Evolutionary conservation across 805 yeast genomes (phyloP), one percentile per base, ranked within the genome.

Genomic region (Candida glaebosa): DNA sequence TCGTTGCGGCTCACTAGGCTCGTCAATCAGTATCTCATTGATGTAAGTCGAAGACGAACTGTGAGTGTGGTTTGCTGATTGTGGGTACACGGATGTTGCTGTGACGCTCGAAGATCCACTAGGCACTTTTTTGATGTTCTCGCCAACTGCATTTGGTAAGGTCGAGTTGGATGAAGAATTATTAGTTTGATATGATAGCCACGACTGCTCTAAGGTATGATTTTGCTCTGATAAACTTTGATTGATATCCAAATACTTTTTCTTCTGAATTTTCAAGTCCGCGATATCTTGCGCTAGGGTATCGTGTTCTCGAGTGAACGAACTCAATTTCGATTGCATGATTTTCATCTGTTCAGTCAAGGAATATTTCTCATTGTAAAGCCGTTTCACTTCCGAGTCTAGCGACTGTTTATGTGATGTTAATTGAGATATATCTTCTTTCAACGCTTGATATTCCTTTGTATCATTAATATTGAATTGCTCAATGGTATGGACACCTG

Each of bases 261-360:
- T 67, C 59, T 75, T 82, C 36, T 74, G 73, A 0, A 51, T 45
- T 22, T 63, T 70, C 46, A 88, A 63, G 15, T 64, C 72, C 37
- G 69, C 73, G 10, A 84, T 69, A 31, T 84, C 88, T 33, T 63
- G 66, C 16, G 65, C 43, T 26, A 82, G 48, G 4, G 58, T 57
- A 2, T 72, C 67, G 47, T 75, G 78, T 1, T 68, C 61, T 1
- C 67, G 55, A 28, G 69, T 67, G 45, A 74, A 69, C 31, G 58
- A 59, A 12, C 60, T 54, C 9, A 81, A 50, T 45, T 70, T 74
- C 28, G 58, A 50, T 39, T 68, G 73, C 42, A 76, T 41, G n/a
- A 61, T 53, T 39, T 72, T 63, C 40, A 76, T 47, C 18, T 63
- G 42, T 22, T 42, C 40, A 36, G 18, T 41, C 12, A 51, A 41